Conservation (phyloP, 2,329 filamentous ascomycete genomes). For the Ceratocystis diversiconidia region DNA sequence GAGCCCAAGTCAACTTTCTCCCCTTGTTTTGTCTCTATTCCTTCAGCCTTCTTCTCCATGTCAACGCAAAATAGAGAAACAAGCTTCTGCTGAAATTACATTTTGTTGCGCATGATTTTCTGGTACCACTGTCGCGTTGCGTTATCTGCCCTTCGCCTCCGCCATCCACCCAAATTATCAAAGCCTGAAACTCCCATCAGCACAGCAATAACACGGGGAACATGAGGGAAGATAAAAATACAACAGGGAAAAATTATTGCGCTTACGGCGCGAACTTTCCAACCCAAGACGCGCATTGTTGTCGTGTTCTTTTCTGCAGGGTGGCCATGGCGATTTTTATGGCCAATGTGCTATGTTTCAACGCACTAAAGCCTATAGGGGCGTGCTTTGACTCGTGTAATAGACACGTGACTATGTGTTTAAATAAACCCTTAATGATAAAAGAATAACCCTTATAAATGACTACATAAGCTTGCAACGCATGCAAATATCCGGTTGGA, state of each 20-base stretch:
- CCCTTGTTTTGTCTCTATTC: constrained; percentile 2
- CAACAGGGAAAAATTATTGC: too few species aligned
- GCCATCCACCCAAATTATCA: neutral
- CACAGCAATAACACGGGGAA: neutral
- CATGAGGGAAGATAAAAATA: neutral
- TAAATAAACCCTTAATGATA: neutral
- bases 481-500: neutral
- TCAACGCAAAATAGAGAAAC: neutral
- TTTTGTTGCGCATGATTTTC: neutral
- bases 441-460: neutral
- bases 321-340: neutral
- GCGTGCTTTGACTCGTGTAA: neutral
- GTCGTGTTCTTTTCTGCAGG: neutral
- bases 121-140: neutral
- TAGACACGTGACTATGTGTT: neutral
- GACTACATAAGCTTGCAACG: neutral
- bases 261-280: neutral
- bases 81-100: neutral
- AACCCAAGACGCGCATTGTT: neutral
- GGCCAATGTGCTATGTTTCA: neutral
- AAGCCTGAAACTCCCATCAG: neutral
- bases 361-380: neutral
- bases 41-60: constrained; percentile 6
- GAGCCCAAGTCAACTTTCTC: neutral
- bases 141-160: neutral